Base-by-base conservation (phyloP, 495 filamentous ascomycete genomes). In the Monascus purpureus region DNA sequence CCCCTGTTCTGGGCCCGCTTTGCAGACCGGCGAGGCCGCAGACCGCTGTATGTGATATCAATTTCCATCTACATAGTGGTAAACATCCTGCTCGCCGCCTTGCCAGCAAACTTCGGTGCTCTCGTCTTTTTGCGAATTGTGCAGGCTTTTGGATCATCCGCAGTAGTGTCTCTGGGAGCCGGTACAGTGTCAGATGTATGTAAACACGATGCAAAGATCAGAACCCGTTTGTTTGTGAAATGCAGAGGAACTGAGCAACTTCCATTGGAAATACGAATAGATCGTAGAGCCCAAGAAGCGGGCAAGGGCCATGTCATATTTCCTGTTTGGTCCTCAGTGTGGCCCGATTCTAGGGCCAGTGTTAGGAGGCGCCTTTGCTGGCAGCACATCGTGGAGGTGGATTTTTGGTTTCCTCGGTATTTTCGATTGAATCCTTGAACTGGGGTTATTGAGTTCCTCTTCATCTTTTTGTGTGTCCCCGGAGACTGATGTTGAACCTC, bases 381-480 rank as follows among this genome's bases (percentile, higher is more conserved):
- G 42, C 3, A n/a, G 22, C 1, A 13, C 35, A 14, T 22, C 19
- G 9, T 55, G 52, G 52, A 34, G 52, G 31, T 55, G 52, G 52
- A 44, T 42, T 7, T 55, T 55, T 38, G 50, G 47, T n/a, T 53
- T 53, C 29, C 36, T 55, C 7, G 44, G 46, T 45, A 40, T 28
- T 33, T 25, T 29, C 4, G 7, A 8, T 31, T 1, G 11, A n/a
- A n/a, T n/a, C n/a, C n/a, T n/a, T n/a, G n/a, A n/a, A n/a, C n/a
- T n/a, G n/a, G n/a, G n/a, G n/a, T n/a, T n/a, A n/a, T n/a, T n/a
- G n/a, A n/a, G n/a, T n/a, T n/a, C n/a, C n/a, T n/a, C n/a, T n/a
- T n/a, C n/a, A n/a, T n/a, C n/a, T n/a, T n/a, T n/a, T n/a, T n/a
- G n/a, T n/a, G n/a, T n/a, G n/a, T n/a, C n/a, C n/a, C n/a, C n/a